Conservation (phyloP, 345 rosid species). For the Populus deltoides region DNA sequence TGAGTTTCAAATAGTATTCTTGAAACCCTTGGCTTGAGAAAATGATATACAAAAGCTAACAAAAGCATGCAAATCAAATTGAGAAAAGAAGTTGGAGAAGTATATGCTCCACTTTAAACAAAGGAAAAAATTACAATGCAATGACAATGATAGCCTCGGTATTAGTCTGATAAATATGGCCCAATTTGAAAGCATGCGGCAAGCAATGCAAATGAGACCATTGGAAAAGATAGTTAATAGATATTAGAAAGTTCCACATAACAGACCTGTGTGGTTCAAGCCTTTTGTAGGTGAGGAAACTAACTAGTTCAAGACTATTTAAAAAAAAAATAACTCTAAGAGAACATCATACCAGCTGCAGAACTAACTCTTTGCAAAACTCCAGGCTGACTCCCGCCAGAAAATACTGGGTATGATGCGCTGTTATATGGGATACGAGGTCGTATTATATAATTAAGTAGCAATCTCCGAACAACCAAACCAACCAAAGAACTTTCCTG, state of each 20-base stretch:
- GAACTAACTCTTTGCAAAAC: conserved; percentile 87
- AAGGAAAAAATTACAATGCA: background rate
- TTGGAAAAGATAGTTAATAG: background rate
- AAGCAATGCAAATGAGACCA: background rate
- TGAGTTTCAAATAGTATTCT: background rate
- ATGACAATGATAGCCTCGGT: background rate
- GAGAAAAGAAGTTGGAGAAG: background rate
- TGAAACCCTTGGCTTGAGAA: background rate
- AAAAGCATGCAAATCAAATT: background rate
- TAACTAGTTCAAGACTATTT: background rate
- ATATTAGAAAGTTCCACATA: background rate
- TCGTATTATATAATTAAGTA: conserved; percentile 65
- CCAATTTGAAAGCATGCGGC: background rate
- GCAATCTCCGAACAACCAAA: conserved; percentile 61
- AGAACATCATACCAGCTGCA: conserved; percentile 69
- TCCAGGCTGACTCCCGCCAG: conserved; percentile 60
- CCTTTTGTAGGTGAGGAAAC: background rate
- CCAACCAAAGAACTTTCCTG: conserved; percentile 73
- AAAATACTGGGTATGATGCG: conserved; percentile 48
- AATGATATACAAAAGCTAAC: background rate
- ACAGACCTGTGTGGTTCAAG: background rate
- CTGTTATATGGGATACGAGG: conserved; percentile 42
- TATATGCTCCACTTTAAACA: background rate
- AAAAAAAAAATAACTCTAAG: conserved; percentile 14
- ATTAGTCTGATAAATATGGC: background rate